These are phyloP conservation scores for Aureobasidium zeae DNA, from an alignment of 2,329 filamentous ascomycete species.

Conservation along the genomic window DNA sequence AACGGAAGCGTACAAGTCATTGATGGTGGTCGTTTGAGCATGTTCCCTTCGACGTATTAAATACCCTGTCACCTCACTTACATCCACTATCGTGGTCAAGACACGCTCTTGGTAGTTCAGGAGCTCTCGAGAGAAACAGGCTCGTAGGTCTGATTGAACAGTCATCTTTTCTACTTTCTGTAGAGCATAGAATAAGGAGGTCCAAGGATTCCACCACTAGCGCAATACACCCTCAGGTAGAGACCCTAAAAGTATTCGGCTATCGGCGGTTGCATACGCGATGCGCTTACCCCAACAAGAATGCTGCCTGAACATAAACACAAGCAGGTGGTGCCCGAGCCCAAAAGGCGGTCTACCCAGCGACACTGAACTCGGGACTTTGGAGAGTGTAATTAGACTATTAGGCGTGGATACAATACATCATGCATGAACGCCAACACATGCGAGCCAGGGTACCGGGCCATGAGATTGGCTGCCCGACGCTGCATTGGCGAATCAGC, in stretches of 20 bases:
- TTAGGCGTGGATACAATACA: slow-evolving; percentile 11
- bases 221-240: not conserved
- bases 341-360: slow-evolving; percentile 9
- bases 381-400: slow-evolving; percentile 1
- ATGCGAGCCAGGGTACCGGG: slow-evolving; percentile 10
- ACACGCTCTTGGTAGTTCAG: too few species aligned
- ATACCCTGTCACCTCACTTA: not conserved
- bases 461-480: slow-evolving; percentile 12
- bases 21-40: slow-evolving; percentile 33
- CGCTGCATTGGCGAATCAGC: slow-evolving; percentile 14
- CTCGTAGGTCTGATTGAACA: not conserved
- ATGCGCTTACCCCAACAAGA: slow-evolving; percentile 2
- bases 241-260: not conserved
- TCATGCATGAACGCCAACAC: slow-evolving; percentile 11
- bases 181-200: too few species aligned
- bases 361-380: slow-evolving; percentile 7
- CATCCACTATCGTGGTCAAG: too few species aligned
- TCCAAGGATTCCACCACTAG: too few species aligned
- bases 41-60: slow-evolving; percentile 20
- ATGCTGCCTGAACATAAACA: slow-evolving; percentile 3
- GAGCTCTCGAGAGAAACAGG: too few species aligned
- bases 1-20: slow-evolving; percentile 45
- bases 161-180: not conserved
- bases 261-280: not conserved
- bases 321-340: slow-evolving; percentile 1